Base-by-base conservation (phyloP, 345 rosid genomes). In the Toxicodendron radicans region DNA sequence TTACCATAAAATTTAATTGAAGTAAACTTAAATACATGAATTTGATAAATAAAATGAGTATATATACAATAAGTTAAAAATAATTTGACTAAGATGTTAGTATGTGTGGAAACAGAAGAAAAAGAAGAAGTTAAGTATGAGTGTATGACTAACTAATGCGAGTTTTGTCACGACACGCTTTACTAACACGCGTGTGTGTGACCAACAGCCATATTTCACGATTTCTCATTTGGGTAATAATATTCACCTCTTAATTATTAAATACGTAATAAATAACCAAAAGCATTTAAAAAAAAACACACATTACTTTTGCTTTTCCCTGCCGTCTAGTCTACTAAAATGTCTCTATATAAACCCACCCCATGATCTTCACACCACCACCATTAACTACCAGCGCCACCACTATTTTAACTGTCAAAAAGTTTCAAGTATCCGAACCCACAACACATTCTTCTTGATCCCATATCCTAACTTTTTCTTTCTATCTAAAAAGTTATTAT, bases 371-470 rank as follows among this genome's bases (percentile, higher is more conserved):
- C 70, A 13, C 17, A 20, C 10, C 38, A 18, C 21, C 54, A 32
- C 57, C 69, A 49, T 5, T 49, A 64, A 72, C 66, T 14, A 23
- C 52, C 76, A 66, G 45, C 66, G 45, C 61, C 72, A 58, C 75
- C 70, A 7, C 1, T 32, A 3, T 54, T 67, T 43, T 62, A 68
- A 68, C 65, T 66, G 79, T 67, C 81, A 45, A 60, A 24, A 16
- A 52, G 41, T 38, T 51, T 18, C 33, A 9, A 69, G 60, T 67
- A 45, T 68, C 72, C 18, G 72, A 66, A 54, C 21, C 73, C 60
- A 24, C 45, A 27, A 24, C 81, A 58, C 77, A 75, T 73, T 64
- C 76, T 53, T 72, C 54, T 76, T 38, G 66, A 77, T 43, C 62
- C 71, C 51, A 18, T 30, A 27, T 17, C 10, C 2, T 41, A 14